Conservation (phyloP, 345 rosid genomes). For the Xanthoceras sorbifolium region DNA sequence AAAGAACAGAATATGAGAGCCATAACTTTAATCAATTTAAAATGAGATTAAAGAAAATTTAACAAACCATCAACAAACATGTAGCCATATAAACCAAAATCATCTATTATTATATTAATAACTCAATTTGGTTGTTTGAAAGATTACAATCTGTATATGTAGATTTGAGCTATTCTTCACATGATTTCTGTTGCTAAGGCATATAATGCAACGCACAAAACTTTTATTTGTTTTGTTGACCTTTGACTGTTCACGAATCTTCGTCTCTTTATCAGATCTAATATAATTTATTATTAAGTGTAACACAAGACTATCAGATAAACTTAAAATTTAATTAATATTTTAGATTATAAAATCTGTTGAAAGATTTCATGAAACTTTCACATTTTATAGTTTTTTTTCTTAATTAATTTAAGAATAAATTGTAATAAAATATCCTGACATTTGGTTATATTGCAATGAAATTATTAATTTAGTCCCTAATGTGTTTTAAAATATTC, state of each 20-base stretch:
- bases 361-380: not conserved
- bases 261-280: not conserved
- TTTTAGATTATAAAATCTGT: not conserved
- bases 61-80: not conserved
- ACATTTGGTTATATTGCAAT: too few relatives aligned
- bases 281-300: not conserved
- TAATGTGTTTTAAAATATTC: too few relatives aligned
- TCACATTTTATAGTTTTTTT: not conserved
- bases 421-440: too few relatives aligned
- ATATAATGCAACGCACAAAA: not conserved
- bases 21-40: not conserved
- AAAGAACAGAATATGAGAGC: not conserved
- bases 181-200: not conserved
- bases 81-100: not conserved
- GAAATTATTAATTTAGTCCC: too few relatives aligned
- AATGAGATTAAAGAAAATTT: not conserved
- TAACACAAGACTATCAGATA: not conserved
- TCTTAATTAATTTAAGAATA: too few relatives aligned
- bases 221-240: not conserved
- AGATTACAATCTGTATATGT: not conserved
- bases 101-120: too few relatives aligned
- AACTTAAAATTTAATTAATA: not conserved
- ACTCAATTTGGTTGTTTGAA: not conserved
- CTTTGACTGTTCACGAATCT: not conserved
- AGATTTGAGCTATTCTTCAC: conserved; percentile 2